Base-by-base conservation (phyloP, 805 yeast genomes). In the Brettanomyces anomalus region DNA sequence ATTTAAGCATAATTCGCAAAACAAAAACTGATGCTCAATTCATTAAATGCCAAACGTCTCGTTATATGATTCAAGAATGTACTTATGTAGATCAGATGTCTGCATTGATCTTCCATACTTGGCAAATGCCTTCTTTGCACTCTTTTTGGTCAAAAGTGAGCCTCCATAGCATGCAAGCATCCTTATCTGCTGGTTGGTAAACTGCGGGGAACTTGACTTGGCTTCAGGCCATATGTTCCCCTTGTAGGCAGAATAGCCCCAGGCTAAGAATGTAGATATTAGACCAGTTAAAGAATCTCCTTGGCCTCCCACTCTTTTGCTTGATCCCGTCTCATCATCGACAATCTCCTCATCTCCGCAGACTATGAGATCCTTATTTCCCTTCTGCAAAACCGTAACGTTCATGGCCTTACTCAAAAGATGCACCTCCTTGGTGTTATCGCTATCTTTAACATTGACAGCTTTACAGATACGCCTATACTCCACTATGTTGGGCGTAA, bases 281-380 rank as follows among this genome's bases (percentile, higher is more conserved):
- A 85, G 67, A 0, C 98, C 98, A 0, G 90, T 76, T 33, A 93
- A 60, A 0, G 96, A 84, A 54, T 93, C 98, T 20, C 98, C 98
- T 64, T 93, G 97, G 0, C 98, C 98, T 11, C 97, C 96, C 6
- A 85, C 94, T 42, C 98, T 70, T 55, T 85, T 82, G 40, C 65
- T 61, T 5, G 93, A 81, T 1, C 97, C 97, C 14, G 58, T 53
- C 28, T 66, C 55, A 31, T 68, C 69, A 47, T 71, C 73, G 3
- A 63, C 52, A 5, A 85, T 48, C 4, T 64, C 53, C 4, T 60
- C 55, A 4, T 62, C 66, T 2, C 74, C 76, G 40, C 70, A 65
- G 4, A 34, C 37, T 16, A 77, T 81, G 10, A 88, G 81, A 55
- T 93, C 98, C 2, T 51, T 49, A 0, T 52, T 43, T 2, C 97